Base-by-base conservation (phyloP, 2,329 filamentous ascomycete species). In the Xylaria polymorpha region DNA sequence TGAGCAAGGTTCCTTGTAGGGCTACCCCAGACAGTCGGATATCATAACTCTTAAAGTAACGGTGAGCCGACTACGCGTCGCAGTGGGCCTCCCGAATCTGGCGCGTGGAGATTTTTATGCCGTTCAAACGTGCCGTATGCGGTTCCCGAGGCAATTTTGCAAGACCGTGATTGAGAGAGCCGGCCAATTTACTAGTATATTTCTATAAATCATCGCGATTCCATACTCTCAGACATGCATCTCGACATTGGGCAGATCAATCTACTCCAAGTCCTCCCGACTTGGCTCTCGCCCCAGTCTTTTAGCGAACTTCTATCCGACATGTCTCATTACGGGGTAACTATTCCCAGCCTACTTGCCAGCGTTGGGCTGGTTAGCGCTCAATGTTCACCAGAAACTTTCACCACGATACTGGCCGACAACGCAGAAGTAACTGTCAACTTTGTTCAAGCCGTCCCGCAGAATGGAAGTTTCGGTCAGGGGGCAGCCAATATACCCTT, bases 391-490 rank as follows among this genome's bases (percentile, higher is more conserved):
- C 41, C 61, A 18, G 73, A 75, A 7, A 60, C 64, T 9, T 76
- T 78, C 50, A 69, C 70, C 1, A 43, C 59, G 12, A 73, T 77
- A 15, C 69, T 78, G 20, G 69, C 69, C 18, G 57, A 63, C 35
- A 69, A 71, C 4, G 55, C 73, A 1, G 68, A 74, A 15, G 73
- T 64, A 15, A 74, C 73, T 14, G 60, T 78, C 41, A 77, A 73
- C 35, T 74, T 75, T 29, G 75, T 67, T 15, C 44, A 75, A 43
- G 70, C 73, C 18, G 71, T 78, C 3, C 71, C 75, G 10, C 63
- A 59, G 48, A 75, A 75, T 20, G 75, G 72, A 14, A 75, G 72
- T 60, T 78, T 78, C 35, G 75, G 76, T 4, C 65, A 73, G 37
- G 71, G 67, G 10, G 58, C 62, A 10, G 43, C 58, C 4, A 64